These are phyloP conservation scores for Penicillium sp. DNA, from an alignment of 2,329 filamentous ascomycete species.

Conservation along the genomic window DNA sequence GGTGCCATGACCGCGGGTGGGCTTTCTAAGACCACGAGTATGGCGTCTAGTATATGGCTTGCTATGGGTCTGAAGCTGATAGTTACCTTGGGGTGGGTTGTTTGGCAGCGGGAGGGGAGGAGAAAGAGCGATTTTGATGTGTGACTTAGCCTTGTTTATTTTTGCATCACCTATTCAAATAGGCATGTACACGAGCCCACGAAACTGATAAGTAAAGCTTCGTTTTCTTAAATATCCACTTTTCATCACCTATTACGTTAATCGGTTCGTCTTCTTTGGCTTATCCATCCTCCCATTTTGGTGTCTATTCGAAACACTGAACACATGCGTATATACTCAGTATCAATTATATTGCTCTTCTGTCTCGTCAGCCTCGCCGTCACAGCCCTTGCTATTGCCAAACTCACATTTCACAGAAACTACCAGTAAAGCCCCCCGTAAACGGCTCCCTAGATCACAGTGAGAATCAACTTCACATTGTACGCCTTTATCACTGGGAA, in stretches of 20 bases:
- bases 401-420: neutral
- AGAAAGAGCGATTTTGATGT: conserved; percentile 2
- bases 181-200: neutral
- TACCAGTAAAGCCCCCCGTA: neutral
- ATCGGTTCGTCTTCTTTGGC: neutral
- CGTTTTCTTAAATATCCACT: too few species aligned
- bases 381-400: neutral
- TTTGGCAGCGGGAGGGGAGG: conserved; percentile 33
- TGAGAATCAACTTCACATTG: neutral
- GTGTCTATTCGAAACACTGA: neutral
- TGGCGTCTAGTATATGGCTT: conserved; percentile 44
- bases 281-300: neutral
- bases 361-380: neutral
- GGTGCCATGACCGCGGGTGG: conserved; percentile 45
- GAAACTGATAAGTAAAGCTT: neutral
- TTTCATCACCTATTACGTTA: neutral
- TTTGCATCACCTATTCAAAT: neutral
- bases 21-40: conserved; percentile 36
- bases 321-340: neutral
- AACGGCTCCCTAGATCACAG: neutral
- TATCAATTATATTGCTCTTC: neutral
- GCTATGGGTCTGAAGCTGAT: conserved; percentile 39
- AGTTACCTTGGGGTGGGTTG: conserved; percentile 37
- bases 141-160: neutral
- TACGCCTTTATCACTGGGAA: too few species aligned